Evolutionary conservation across 495 filamentous ascomycete species (phyloP).

Genomic region (Mycothermus thermophilus): DNA sequence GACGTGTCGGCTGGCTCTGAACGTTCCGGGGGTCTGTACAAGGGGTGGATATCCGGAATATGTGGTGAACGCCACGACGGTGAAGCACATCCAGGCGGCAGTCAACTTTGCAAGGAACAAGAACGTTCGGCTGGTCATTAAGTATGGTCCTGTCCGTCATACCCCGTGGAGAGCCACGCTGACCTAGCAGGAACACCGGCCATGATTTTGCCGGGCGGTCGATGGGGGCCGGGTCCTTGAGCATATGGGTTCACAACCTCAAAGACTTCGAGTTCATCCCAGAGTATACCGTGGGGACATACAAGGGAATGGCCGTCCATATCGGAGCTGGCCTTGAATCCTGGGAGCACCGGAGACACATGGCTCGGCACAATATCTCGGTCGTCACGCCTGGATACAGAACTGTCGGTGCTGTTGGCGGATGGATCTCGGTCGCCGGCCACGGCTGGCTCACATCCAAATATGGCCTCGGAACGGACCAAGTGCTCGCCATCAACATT

Average conservation of each 20-base stretch:
- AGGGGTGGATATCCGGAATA: conserved; percentile 45
- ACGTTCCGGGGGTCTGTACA: conserved; percentile 29
- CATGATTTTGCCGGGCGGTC: conserved; percentile 51
- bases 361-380: conserved; percentile 22
- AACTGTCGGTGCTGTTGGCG: conserved; percentile 39
- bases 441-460: conserved; percentile 28
- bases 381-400: conserved; percentile 32
- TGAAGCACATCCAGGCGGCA: conserved; percentile 41
- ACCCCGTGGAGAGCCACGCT: background rate
- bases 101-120: conserved; percentile 50
- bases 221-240: conserved; percentile 38
- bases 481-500: conserved; percentile 38
- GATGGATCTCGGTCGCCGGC: conserved; percentile 40
- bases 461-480: conserved; percentile 39
- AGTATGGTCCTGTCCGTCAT: conserved; percentile 46
- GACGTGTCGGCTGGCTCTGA: conserved; percentile 19
- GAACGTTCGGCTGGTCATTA: conserved; percentile 45
- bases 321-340: conserved; percentile 34
- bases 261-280: conserved; percentile 33
- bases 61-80: conserved; percentile 43
- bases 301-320: conserved; percentile 31
- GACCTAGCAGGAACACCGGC: conserved; percentile 44
- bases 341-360: conserved; percentile 30
- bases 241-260: conserved; percentile 45
- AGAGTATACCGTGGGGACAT: conserved; percentile 24